phyloP scores from a whole-genome alignment of 371 early-diverging fungal genomes.

The Haplosporangium sp. region DNA sequence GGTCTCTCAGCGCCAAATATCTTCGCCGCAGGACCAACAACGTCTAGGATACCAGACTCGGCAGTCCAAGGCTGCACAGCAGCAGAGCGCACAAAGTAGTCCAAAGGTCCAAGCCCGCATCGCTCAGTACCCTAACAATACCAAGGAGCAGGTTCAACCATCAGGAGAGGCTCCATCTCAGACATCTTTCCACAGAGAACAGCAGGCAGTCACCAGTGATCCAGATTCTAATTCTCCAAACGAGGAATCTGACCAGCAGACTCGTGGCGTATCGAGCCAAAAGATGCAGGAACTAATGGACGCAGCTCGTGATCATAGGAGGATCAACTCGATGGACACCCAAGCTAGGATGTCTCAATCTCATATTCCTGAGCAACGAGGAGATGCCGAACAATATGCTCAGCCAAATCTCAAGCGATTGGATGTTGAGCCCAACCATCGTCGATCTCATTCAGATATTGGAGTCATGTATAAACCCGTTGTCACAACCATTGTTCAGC shows the following conservation, averaged over 20 bases:
- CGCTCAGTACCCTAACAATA: constrained; percentile 1
- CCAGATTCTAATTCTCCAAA: background rate
- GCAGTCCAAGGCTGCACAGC: constrained; percentile 24
- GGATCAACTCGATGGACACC: constrained; percentile 44
- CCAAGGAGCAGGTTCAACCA: constrained; percentile 14
- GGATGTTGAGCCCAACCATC: constrained; percentile 37
- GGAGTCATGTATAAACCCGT: constrained; percentile 23
- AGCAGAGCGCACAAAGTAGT: constrained; percentile 26
- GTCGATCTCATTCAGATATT: constrained; percentile 41
- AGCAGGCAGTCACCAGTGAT: background rate
- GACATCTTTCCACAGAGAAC: background rate
- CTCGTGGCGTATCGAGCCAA: background rate
- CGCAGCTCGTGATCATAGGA: constrained; percentile 22
- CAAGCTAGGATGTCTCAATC: constrained; percentile 8
- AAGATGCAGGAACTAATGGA: constrained; percentile 5
- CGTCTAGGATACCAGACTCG: constrained; percentile 34
- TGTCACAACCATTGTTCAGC: constrained; percentile 14
- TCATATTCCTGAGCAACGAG: constrained; percentile 4
- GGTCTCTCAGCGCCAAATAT: constrained; percentile 16
- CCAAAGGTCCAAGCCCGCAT: constrained; percentile 15
- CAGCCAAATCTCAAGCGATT: constrained; percentile 34
- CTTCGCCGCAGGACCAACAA: constrained; percentile 39
- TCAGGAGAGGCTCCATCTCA: background rate
- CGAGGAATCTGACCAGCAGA: background rate
- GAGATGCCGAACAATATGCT: constrained; percentile 18